phyloP scores from a whole-genome alignment of 139 green algal species.

The Parachlorella kessleri region DNA sequence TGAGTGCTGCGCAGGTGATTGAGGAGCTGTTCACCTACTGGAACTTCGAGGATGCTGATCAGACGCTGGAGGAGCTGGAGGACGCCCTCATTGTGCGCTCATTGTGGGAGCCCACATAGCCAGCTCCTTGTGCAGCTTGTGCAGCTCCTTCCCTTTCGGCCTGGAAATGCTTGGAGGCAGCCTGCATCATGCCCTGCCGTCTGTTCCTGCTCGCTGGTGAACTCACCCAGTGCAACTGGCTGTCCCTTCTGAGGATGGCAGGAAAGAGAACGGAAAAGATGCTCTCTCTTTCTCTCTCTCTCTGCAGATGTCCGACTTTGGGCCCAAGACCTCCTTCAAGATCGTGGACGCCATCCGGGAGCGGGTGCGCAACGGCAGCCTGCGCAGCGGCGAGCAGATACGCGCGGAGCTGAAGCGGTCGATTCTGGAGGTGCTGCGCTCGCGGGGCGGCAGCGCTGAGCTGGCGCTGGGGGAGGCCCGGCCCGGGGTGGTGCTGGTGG shows the following conservation, averaged over 20 bases:
- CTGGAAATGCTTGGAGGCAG: too few species aligned
- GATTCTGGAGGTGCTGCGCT: constrained; percentile 48
- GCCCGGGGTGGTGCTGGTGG: constrained; percentile 81
- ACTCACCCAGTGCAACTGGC: too few species aligned
- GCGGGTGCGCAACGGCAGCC: constrained; percentile 58
- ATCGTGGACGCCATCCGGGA: constrained; percentile 86
- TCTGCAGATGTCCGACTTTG: constrained; percentile 86
- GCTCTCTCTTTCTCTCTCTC: too few species aligned
- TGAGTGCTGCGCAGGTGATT: constrained; percentile 88
- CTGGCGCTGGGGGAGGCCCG: constrained; percentile 42
- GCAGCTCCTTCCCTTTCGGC: too few species aligned
- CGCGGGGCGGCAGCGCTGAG: constrained; percentile 37
- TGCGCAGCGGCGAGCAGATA: constrained; percentile 66
- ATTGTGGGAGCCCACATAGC: too few species aligned
- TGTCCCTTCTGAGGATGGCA: too few species aligned
- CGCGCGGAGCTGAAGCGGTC: constrained; percentile 39
- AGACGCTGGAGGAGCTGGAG: constrained; percentile 93
- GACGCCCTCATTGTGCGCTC: constrained; percentile 85
- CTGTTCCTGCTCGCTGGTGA: too few species aligned
- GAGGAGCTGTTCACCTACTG: constrained; percentile 95
- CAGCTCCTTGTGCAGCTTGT: too few species aligned
- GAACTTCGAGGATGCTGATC: constrained; percentile 92
- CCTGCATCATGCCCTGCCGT: too few species aligned
- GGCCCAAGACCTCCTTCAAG: constrained; percentile 83
- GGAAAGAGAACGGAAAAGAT: too few species aligned